Evolutionary conservation across 768 basidiomycete genomes (phyloP), one percentile per base, ranked within the genome.

Genomic region (Panus rudis): DNA sequence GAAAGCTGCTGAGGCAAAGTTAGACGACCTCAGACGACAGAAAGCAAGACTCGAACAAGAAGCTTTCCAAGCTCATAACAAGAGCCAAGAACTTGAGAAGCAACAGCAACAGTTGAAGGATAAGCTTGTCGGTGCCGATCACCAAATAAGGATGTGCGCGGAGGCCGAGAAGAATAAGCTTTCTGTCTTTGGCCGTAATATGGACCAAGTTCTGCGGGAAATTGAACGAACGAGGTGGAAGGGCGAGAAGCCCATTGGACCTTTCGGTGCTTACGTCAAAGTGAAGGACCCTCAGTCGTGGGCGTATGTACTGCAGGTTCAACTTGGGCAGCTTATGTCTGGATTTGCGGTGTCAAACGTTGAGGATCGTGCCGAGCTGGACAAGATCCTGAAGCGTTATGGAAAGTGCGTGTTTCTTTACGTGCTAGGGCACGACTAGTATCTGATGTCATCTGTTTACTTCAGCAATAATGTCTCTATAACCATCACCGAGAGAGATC

Each of bases 251-350:
- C 86, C 87, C 0, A 60, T 88, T 25, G 89, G 89, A 0, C 94
- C 94, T 0, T 66, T 97, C 20, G 94, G 94, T 0, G 48, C 74
- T 38, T 73, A 78, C 57, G 83, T 97, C 54, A 84, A 80, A 53
- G 75, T 90, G 27, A 76, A 70, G 52, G 85, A 93, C 38, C 64
- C 70, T 3, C 54, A 66, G 47, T 63, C 55, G 24, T 97, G 87
- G 77, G 80, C 77, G 0, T 64, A 65, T 1, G 51, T 89, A n/a
- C 61, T 98, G 51, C 67, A 83, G 48, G 61, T 62, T 39, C 75
- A 83, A 51, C 65, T 99, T 4, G 76, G 73, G 4, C 23, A 37
- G 3, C 55, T 68, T 16, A 68, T 98, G 64, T 74, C 67, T 27
- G 73, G 79, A 4, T 97, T 84, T 56, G 87, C 81, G 0, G 71